Percentiles rank a stretch among this genome's conserved stretches.
These are phyloP conservation scores for Gaeumannomyces sp. DNA, from an alignment of 2,329 filamentous ascomycete genomes.

Conservation along the genomic window DNA sequence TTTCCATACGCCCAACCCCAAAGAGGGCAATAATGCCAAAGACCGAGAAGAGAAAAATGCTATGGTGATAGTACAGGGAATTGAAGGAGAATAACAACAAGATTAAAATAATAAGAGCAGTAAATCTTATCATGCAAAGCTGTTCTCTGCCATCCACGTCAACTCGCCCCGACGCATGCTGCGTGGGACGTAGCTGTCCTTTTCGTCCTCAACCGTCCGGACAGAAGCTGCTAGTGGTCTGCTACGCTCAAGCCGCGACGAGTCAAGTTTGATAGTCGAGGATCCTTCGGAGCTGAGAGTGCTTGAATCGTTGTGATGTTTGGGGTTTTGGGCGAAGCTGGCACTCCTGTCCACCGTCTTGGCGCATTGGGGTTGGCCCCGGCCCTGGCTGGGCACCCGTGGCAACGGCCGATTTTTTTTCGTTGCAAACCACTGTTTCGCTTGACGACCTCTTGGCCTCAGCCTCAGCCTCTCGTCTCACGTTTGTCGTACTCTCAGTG, in stretches of 20 bases:
- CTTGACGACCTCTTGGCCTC: background rate
- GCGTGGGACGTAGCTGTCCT: constrained; percentile 12
- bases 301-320: background rate
- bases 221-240: background rate
- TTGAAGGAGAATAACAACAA: background rate
- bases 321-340: constrained; percentile 10
- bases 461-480: background rate
- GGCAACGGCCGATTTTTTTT: too few species aligned
- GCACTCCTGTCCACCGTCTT: constrained; percentile 10
- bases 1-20: background rate
- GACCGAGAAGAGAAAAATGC: background rate
- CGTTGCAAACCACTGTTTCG: background rate
- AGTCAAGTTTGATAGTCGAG: background rate
- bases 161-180: constrained; percentile 13
- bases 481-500: background rate
- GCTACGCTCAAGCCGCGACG: background rate
- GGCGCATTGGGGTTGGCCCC: background rate
- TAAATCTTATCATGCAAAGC: constrained; percentile 30
- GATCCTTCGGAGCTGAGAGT: background rate
- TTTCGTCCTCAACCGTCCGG: constrained; percentile 12
- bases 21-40: background rate
- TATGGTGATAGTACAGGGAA: background rate
- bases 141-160: constrained; percentile 35
- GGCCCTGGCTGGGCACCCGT: background rate
- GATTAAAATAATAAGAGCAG: constrained; percentile 2